Evolutionary conservation across 257 asterid species (phyloP).

Genomic region (Buddleja alternifolia): DNA sequence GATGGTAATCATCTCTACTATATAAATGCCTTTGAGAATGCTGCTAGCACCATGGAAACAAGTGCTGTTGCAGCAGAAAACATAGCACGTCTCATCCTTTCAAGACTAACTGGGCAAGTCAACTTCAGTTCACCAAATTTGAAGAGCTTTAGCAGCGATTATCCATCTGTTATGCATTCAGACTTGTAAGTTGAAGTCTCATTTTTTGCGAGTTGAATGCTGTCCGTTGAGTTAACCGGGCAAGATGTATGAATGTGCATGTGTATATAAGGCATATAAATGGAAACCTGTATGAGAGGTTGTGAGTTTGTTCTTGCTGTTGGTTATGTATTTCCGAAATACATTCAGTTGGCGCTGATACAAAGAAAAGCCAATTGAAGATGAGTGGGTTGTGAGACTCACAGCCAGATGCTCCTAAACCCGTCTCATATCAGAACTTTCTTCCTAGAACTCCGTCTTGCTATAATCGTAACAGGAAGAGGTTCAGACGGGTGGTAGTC

Average conservation of each 20-base stretch:
- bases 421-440: no score
- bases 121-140: constrained; percentile 36
- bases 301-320: not conserved
- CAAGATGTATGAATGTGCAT: not conserved
- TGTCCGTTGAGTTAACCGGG: constrained; percentile 3
- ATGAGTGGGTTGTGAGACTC: no score
- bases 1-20: constrained; percentile 80
- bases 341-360: no score
- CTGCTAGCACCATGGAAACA: constrained; percentile 96
- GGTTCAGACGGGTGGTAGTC: no score
- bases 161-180: constrained; percentile 40
- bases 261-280: not conserved
- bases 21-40: constrained; percentile 94
- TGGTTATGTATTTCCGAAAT: no score
- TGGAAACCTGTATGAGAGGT: not conserved
- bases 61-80: constrained; percentile 98
- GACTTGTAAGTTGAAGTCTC: constrained; percentile 51
- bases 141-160: constrained; percentile 45
- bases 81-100: constrained; percentile 84
- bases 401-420: no score
- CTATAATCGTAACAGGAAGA: no score
- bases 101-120: constrained; percentile 48
- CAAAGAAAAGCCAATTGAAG: no score
- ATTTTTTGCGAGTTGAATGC: constrained; percentile 1
- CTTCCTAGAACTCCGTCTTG: no score